phyloP scores from a whole-genome alignment of 805 yeast species.

The Wickerhamiella cacticola region DNA sequence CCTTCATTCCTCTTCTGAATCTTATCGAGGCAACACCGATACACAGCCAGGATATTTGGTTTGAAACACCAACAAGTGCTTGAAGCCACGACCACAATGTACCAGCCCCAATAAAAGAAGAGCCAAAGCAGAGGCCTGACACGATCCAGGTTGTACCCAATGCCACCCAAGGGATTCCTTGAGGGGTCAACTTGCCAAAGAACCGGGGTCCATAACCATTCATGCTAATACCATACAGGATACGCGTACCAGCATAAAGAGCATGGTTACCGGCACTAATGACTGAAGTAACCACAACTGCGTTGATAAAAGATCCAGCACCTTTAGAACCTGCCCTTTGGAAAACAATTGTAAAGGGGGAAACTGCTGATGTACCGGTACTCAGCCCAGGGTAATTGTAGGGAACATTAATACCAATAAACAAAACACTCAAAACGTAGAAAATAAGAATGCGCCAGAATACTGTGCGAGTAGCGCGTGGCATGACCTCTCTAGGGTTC shows the following conservation, averaged over 20 bases:
- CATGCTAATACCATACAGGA: constrained; percentile 46
- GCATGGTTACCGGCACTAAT: constrained; percentile 57
- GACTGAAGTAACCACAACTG: constrained; percentile 49
- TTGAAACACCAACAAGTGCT: constrained; percentile 50
- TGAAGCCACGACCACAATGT: constrained; percentile 45
- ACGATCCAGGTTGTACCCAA: constrained; percentile 39
- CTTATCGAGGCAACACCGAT: constrained; percentile 44
- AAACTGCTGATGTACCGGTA: constrained; percentile 33
- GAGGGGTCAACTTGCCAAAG: constrained; percentile 35
- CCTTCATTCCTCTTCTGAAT: constrained; percentile 37
- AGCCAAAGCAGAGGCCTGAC: constrained; percentile 49
- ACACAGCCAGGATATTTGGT: constrained; percentile 51
- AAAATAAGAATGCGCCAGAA: constrained; percentile 43
- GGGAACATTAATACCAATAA: constrained; percentile 50
- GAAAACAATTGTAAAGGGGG: constrained; percentile 37
- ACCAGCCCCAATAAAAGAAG: constrained; percentile 42
- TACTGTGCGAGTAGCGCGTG: constrained; percentile 45
- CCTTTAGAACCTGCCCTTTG: constrained; percentile 35
- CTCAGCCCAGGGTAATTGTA: constrained; percentile 38
- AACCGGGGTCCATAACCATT: constrained; percentile 48
- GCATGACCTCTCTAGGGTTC: constrained; percentile 47
- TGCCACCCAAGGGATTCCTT: constrained; percentile 43
- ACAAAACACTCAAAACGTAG: constrained; percentile 42
- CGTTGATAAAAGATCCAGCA: constrained; percentile 43
- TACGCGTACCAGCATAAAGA: constrained; percentile 52